Evolutionary conservation across 345 rosid genomes (phyloP).

Genomic region (Stellera chamaejasme): DNA sequence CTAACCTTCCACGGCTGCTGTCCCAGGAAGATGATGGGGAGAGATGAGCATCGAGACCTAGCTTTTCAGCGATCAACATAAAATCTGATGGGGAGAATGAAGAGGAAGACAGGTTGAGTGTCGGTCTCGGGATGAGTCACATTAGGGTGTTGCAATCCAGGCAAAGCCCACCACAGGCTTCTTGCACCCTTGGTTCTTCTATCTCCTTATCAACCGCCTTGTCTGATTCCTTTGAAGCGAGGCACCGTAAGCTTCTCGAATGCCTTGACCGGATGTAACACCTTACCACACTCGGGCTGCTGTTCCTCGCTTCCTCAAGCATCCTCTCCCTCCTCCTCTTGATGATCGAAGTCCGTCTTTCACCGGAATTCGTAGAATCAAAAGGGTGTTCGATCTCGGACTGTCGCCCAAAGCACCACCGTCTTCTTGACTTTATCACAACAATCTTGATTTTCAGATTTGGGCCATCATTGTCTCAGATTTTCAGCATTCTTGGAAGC

Average conservation of each 20-base stretch:
- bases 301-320: conserved; percentile 55
- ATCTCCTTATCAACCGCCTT: conserved; percentile 22
- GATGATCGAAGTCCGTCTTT: conserved; percentile 30
- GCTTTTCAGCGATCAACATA: conserved; percentile 44
- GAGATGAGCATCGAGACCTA: conserved; percentile 42
- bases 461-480: too few species aligned
- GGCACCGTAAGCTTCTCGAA: conserved; percentile 63
- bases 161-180: conserved; percentile 60
- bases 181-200: conserved; percentile 21
- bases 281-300: conserved; percentile 66
- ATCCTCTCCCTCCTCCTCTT: conserved; percentile 77
- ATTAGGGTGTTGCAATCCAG: conserved; percentile 54
- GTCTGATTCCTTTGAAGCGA: conserved; percentile 23
- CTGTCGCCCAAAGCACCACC: conserved; percentile 19
- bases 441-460: too few species aligned
- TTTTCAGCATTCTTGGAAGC: too few species aligned
- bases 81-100: conserved; percentile 38
- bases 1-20: conserved; percentile 49
- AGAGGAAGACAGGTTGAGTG: conserved; percentile 17
- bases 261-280: conserved; percentile 71
- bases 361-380: conserved; percentile 15
- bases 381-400: conserved; percentile 11
- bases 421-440: conserved; percentile 18
- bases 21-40: conserved; percentile 57
- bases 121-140: conserved; percentile 17